Base-by-base conservation (phyloP, 106 monocot genomes). In the Ottelia alismoides region DNA sequence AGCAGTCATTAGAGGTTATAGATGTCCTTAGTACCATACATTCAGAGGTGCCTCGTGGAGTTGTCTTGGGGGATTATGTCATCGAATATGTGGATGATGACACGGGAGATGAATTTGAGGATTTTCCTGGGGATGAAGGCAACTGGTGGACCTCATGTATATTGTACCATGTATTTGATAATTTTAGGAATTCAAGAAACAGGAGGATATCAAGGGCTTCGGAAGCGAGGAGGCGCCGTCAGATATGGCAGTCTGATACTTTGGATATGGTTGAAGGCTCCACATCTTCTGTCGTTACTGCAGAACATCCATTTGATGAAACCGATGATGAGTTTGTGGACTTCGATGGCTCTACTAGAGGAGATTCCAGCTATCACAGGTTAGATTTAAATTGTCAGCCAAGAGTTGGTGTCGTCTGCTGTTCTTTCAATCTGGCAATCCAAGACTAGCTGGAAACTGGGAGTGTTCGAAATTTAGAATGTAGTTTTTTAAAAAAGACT, bases 71-170 rank as follows among this genome's bases (percentile, higher is more conserved):
- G 11, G 58, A 59, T 45, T 59, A 59, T 26, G 58, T 59, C 0
- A 59, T 59, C n/a, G 58, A 59, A 45, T 59, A 59, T 23, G 58
- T 40, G 2, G 58, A 59, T 23, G 45, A 45, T 16, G 20, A 16
- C 0, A 22, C 11, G 7, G 58, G 20, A 0, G 56, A 59, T 18
- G 58, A 59, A 16, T 59, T 45, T 26, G 58, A 59, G 25, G 58
- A 59, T 27, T 59, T 59, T 25, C 58, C 58, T 25, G 58, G 58
- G 45, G 58, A 59, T 44, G 58, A 59, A 24, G 58, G 58, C 25
- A 31, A 59, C 19, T 59, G 58, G 58, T 59, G 58, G 58, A 59
- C 58, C 2, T 59, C 58, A 2, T 59, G 58, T 22, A 59, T 59
- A 11, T 27, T 59, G 25, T 59, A 59, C 0, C 58, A 59, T 10